Conservation (phyloP, 495 filamentous ascomycete species). For the Terfezia boudieri region DNA sequence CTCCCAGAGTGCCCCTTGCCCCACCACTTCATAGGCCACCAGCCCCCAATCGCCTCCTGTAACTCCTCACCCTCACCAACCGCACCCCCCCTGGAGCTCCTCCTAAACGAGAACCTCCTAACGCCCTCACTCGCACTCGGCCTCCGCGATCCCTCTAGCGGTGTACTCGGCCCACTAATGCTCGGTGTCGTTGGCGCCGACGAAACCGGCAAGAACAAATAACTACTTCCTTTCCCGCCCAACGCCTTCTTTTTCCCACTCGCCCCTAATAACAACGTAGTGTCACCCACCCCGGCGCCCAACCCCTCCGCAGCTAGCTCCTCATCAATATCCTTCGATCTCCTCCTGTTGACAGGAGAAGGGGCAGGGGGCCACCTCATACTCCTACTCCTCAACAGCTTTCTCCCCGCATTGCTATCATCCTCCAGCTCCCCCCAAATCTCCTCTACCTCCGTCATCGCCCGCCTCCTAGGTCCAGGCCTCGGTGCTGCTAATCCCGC, state of each 20-base stretch:
- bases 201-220: conserved; percentile 4
- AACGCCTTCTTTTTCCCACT: background rate
- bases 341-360: no score
- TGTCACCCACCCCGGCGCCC: no score
- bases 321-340: no score
- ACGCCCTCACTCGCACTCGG: no score
- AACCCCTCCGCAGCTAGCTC: no score
- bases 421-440: conserved; percentile 48
- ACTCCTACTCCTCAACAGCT: background rate
- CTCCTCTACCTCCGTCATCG: conserved; percentile 30
- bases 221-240: conserved; percentile 10
- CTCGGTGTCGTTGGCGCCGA: conserved; percentile 2
- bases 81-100: conserved; percentile 10
- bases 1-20: conserved; percentile 4
- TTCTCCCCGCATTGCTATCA: conserved; percentile 12
- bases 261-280: no score
- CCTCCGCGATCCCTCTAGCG: no score
- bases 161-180: no score
- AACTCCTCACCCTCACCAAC: conserved; percentile 2
- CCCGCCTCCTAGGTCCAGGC: conserved; percentile 19
- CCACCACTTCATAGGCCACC: conserved; percentile 24
- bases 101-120: background rate
- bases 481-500: conserved; percentile 15
- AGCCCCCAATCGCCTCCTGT: conserved; percentile 19
- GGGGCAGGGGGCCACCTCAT: no score